These are phyloP conservation scores for Colletotrichum sp. DNA, from an alignment of 2,329 filamentous ascomycete species.

Conservation along the genomic window DNA sequence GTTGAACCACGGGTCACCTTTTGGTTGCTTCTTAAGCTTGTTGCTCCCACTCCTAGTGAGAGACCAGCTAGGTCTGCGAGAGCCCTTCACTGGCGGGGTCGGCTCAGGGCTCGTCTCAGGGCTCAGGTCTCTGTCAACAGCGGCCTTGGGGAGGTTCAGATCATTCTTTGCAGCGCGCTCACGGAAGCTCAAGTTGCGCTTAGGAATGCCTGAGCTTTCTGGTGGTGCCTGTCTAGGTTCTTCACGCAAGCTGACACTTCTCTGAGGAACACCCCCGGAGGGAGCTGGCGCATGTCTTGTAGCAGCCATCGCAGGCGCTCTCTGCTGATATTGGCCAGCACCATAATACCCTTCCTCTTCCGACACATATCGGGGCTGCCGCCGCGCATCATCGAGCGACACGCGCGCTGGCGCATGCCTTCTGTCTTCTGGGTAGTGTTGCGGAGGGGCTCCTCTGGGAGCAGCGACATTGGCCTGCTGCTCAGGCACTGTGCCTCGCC, in stretches of 20 bases:
- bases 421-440: conserved; percentile 33
- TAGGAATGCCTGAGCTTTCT: conserved; percentile 38
- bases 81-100: conserved; percentile 30
- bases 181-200: conserved; percentile 64
- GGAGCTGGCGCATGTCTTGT: conserved; percentile 8
- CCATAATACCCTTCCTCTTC: conserved; percentile 31
- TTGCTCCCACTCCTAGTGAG: conserved; percentile 57
- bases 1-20: conserved; percentile 53
- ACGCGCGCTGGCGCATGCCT: conserved; percentile 25
- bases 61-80: conserved; percentile 30
- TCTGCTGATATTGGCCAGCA: conserved; percentile 22
- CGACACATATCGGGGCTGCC: conserved; percentile 35
- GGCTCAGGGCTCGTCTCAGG: conserved; percentile 24
- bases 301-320: conserved; percentile 23
- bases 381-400: conserved; percentile 23
- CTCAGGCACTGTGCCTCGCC: conserved; percentile 11
- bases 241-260: conserved; percentile 22
- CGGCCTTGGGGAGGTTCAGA: conserved; percentile 34
- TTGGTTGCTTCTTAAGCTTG: conserved; percentile 62
- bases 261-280: conserved; percentile 7
- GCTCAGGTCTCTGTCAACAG: background rate
- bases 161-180: conserved; percentile 57
- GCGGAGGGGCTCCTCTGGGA: conserved; percentile 30
- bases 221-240: background rate
- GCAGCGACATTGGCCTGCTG: conserved; percentile 24